Evolutionary conservation across 331 rosid genomes (phyloP).

Genomic region (Rhamnella rubrinervis): DNA sequence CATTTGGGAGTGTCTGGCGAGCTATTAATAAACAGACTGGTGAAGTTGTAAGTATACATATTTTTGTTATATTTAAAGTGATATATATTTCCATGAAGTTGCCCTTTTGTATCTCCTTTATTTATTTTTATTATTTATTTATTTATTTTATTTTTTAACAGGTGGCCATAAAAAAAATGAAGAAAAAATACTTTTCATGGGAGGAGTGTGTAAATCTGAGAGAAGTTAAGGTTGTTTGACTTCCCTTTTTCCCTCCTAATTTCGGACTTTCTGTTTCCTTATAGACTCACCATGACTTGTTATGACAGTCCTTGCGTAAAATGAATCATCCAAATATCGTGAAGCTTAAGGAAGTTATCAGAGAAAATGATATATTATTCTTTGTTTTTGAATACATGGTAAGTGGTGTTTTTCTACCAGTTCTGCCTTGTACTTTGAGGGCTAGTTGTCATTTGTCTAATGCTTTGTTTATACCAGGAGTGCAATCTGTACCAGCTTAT

Average conservation of each 20-base stretch:
- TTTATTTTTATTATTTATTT: too few species aligned
- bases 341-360: conserved; percentile 93
- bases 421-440: neutral
- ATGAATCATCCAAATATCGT: conserved; percentile 95
- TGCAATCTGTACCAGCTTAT: conserved; percentile 88
- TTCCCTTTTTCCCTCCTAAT: neutral
- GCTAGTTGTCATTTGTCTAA: neutral
- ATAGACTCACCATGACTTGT: conserved; percentile 4
- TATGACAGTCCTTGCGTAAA: conserved; percentile 70
- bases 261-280: neutral
- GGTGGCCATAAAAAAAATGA: conserved; percentile 98
- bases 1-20: conserved; percentile 97
- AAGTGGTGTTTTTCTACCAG: conserved; percentile 25
- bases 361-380: conserved; percentile 82
- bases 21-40: conserved; percentile 89
- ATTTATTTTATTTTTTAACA: conserved; percentile 35
- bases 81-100: neutral
- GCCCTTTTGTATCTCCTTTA: too few species aligned
- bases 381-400: conserved; percentile 98
- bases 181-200: conserved; percentile 94
- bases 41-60: conserved; percentile 77
- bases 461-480: conserved; percentile 47
- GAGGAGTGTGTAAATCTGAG: conserved; percentile 94
- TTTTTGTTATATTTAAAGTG: neutral
- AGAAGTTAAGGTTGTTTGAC: conserved; percentile 80